Conservation (phyloP, 2,329 filamentous ascomycete genomes). For the Arthrobotrys sphaeroides region DNA sequence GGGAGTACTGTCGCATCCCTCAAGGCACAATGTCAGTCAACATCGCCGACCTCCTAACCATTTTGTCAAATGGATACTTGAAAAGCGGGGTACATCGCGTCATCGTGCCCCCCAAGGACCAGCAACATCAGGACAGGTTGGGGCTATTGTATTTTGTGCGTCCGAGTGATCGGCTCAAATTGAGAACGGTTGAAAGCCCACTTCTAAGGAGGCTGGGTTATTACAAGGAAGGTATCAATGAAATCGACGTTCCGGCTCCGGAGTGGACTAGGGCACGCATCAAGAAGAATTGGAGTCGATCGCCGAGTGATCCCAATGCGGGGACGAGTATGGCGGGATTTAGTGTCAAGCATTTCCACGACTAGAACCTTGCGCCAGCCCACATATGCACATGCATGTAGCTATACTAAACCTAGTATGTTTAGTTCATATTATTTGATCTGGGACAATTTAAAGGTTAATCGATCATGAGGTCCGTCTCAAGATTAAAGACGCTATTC, state of each 20-base stretch:
- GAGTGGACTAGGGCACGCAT: conserved; percentile 45
- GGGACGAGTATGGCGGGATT: conserved; percentile 39
- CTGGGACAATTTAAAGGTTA: no score
- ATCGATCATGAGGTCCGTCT: neutral
- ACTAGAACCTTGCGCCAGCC: neutral
- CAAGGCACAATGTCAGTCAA: conserved; percentile 67
- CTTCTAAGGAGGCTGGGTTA: conserved; percentile 56
- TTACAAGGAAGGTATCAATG: conserved; percentile 45
- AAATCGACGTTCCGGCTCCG: conserved; percentile 28
- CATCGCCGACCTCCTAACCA: conserved; percentile 65
- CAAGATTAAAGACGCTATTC: neutral
- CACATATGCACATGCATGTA: neutral
- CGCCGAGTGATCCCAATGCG: conserved; percentile 22
- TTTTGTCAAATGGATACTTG: conserved; percentile 65
- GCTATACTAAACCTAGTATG: neutral
- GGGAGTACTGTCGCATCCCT: conserved; percentile 66
- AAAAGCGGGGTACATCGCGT: conserved; percentile 64
- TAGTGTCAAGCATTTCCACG: conserved; percentile 47
- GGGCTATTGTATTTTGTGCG: conserved; percentile 67
- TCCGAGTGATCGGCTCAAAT: conserved; percentile 61
- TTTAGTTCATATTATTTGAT: neutral
- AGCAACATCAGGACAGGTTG: conserved; percentile 64
- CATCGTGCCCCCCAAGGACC: conserved; percentile 63
- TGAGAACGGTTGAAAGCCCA: conserved; percentile 62
- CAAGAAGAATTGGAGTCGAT: conserved; percentile 49